phyloP scores from a whole-genome alignment of 495 filamentous ascomycete species.

The Chaetomium cochliodes region DNA sequence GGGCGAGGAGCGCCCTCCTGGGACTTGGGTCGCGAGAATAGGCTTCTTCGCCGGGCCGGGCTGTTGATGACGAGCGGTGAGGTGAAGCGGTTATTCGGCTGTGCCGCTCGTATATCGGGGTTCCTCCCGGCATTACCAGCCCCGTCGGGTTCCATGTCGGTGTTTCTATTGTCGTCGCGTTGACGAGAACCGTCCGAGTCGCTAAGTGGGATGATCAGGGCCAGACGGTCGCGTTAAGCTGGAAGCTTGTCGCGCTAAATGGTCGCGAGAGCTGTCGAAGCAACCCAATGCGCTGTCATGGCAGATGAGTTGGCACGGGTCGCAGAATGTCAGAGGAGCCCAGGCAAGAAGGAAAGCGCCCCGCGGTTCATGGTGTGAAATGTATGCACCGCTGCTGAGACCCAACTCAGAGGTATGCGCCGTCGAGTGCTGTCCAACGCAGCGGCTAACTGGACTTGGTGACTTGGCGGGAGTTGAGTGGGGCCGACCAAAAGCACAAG shows the following conservation, averaged over 20 bases:
- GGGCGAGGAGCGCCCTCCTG: slow-evolving; percentile 23
- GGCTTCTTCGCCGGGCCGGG: slow-evolving; percentile 27
- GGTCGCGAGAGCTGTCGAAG: neutral
- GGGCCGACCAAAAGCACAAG: neutral
- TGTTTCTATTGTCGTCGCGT: slow-evolving; percentile 8
- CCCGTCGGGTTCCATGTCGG: slow-evolving; percentile 33
- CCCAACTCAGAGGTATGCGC: neutral
- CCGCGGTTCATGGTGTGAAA: neutral
- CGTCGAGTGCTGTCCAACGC: neutral
- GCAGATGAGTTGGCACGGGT: neutral
- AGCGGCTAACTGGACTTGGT: slow-evolving; percentile 2
- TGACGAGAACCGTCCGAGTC: neutral
- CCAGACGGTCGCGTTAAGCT: slow-evolving; percentile 2
- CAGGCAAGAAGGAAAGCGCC: neutral
- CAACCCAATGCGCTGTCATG: slow-evolving; percentile 13
- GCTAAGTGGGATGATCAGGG: neutral
- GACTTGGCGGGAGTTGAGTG: neutral
- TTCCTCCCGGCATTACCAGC: slow-evolving; percentile 12
- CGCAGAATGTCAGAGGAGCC: neutral
- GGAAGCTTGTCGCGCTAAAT: slow-evolving; percentile 1
- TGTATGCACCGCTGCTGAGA: neutral
- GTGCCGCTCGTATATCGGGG: slow-evolving; percentile 13
- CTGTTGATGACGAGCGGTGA: slow-evolving; percentile 31
- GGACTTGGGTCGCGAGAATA: slow-evolving; percentile 27
- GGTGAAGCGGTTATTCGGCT: slow-evolving; percentile 25